phyloP scores from a whole-genome alignment of 306 rosid species.

The Prunus mume region DNA sequence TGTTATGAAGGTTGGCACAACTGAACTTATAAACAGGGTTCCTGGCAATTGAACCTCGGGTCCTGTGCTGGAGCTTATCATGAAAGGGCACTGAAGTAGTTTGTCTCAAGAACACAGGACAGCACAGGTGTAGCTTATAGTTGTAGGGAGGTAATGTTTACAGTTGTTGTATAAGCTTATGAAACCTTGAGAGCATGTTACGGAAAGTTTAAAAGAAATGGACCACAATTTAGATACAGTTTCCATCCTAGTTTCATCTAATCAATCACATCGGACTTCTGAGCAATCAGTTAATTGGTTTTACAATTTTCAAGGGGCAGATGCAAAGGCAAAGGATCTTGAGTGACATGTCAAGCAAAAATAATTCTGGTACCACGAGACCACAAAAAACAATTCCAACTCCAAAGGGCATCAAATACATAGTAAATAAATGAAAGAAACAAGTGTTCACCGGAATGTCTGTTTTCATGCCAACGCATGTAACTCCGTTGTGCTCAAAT shows the following conservation, averaged over 20 bases:
- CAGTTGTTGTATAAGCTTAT: neutral
- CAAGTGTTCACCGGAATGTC: conserved; percentile 72
- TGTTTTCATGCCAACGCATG: conserved; percentile 91
- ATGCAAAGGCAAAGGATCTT: neutral
- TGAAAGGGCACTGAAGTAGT: conserved; percentile 27
- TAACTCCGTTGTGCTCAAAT: conserved; percentile 81
- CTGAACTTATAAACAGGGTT: conserved; percentile 26
- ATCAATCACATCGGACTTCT: neutral
- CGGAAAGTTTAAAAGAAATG: neutral
- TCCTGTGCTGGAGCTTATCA: conserved; percentile 28
- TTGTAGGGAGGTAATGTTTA: too few relatives aligned
- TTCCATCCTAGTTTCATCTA: conserved; percentile 8
- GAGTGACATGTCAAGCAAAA: neutral
- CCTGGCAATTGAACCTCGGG: conserved; percentile 24
- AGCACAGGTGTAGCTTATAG: conserved; percentile 2
- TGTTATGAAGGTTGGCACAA: conserved; percentile 31
- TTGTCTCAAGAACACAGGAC: conserved; percentile 21
- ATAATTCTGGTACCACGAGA: neutral
- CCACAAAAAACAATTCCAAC: neutral
- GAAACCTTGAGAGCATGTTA: conserved; percentile 4
- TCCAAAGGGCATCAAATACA: neutral
- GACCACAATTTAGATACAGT: neutral
- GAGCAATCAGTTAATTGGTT: conserved; percentile 6
- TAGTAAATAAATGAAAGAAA: conserved; percentile 4
- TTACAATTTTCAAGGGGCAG: conserved; percentile 1